Evolutionary conservation across 495 filamentous ascomycete species (phyloP), one percentile per base, ranked within the genome.

Genomic region (Xylaria longipes): DNA sequence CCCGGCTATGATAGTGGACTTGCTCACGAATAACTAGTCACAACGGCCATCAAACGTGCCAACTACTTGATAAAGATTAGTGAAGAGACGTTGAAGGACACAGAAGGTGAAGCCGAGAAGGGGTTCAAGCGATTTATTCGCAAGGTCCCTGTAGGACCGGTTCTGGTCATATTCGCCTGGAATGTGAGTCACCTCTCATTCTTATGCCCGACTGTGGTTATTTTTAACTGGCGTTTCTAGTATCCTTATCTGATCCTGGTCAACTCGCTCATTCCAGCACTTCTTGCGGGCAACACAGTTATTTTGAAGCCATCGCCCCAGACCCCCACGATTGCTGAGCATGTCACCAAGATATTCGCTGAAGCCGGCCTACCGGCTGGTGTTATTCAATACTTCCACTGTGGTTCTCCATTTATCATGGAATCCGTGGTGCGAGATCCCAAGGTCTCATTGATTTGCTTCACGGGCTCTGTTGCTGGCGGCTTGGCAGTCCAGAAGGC

Each of bases 251-350:
- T 98, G 57, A 95, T 95, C 74, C 86, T 97, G 7, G 90, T 97
- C 75, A 98, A 98, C 82, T 93, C 93, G 11, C 83, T 98, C 65
- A 91, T 98, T 65, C 95, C 95, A 3, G 95, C 95, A 2, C 81
- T 98, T 35, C 87, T 98, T 27, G 89, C 92, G 35, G 95, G 95
- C 22, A 97, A 97, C 77, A 88, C 92, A 12, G 92, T 97, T 39
- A 94, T 98, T 60, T 82, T 98, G 8, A 98, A 97, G 81, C 95
- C 95, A 25, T 97, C 94, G 5, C 95, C 95, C 12, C 95, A 97
- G 80, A 97, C 95, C 5, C 95, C 95, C 3, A 97, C 94, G 0
- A 88, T 97, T 65, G 94, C 88, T 17, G 95, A 98, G 81, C 93
- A 94, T 50, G 83, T 97, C 20, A 83, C 91, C 65, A 85, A 89